phyloP scores from a whole-genome alignment of 1,284 basidiomycete species.

The Neonothopanus nambi region DNA sequence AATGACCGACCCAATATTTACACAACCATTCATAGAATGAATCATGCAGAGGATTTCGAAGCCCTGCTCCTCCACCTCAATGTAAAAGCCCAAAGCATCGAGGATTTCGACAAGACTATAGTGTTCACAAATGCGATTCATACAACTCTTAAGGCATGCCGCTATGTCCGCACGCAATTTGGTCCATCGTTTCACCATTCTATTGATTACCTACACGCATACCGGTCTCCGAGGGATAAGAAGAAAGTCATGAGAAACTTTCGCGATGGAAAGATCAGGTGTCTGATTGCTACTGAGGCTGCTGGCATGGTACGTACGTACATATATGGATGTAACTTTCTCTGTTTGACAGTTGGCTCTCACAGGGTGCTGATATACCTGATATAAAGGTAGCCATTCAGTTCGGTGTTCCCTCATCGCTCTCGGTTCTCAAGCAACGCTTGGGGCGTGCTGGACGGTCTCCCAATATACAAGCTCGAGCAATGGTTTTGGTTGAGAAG shows the following conservation, averaged over 20 bases:
- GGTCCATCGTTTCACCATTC: slow-evolving; percentile 13
- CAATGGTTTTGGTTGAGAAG: slow-evolving; percentile 30
- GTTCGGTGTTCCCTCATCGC: slow-evolving; percentile 28
- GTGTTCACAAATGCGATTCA: slow-evolving; percentile 15
- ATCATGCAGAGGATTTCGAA: background rate
- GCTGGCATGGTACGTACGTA: slow-evolving; percentile 4
- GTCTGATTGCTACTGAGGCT: slow-evolving; percentile 1
- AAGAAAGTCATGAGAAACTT: background rate
- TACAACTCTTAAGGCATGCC: no score
- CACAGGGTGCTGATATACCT: slow-evolving; percentile 25
- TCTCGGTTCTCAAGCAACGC: slow-evolving; percentile 32
- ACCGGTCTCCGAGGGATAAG: slow-evolving; percentile 3
- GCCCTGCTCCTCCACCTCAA: no score
- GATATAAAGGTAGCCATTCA: slow-evolving; percentile 32
- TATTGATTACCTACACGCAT: slow-evolving; percentile 21
- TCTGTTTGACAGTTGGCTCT: background rate
- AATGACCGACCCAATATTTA: slow-evolving; percentile 16
- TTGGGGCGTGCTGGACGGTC: slow-evolving; percentile 31
- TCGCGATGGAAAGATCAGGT: background rate
- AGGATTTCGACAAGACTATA: slow-evolving; percentile 17
- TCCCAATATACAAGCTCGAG: slow-evolving; percentile 21
- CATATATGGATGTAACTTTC: no score
- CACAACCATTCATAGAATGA: slow-evolving; percentile 16
- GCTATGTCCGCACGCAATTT: slow-evolving; percentile 13
- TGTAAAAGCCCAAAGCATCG: slow-evolving; percentile 2